These are phyloP conservation scores for Colletotrichum nymphaeae DNA, from an alignment of 2,329 filamentous ascomycete genomes.

Conservation along the genomic window DNA sequence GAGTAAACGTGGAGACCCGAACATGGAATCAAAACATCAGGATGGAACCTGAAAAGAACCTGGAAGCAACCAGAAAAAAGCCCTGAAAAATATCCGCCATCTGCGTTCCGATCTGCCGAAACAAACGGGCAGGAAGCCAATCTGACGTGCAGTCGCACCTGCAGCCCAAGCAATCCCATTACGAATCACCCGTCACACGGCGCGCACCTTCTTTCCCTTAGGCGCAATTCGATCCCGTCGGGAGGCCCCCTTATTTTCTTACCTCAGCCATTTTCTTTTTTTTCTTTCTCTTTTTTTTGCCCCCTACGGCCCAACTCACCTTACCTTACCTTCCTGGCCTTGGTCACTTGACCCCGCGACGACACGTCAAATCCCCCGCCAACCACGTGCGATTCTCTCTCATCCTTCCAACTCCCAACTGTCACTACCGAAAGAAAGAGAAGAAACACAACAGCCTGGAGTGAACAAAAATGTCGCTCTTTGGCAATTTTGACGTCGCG, in stretches of 20 bases:
- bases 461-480: constrained; percentile 16
- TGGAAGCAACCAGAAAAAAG: neutral
- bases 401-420: neutral
- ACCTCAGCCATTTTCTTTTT: neutral
- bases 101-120: constrained; percentile 8
- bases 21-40: neutral
- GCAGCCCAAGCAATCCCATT: constrained; percentile 21
- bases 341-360: constrained; percentile 30
- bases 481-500: constrained; percentile 40
- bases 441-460: neutral
- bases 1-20: too few species aligned
- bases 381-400: neutral
- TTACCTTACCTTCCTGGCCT: neutral
- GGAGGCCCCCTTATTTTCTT: neutral
- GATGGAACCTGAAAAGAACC: neutral
- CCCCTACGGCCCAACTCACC: neutral
- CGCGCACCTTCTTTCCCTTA: neutral
- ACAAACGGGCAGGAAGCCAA: constrained; percentile 12
- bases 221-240: too few species aligned
- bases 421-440: constrained; percentile 18
- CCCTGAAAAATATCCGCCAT: neutral
- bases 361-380: neutral
- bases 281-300: constrained; percentile 4
- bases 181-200: constrained; percentile 27
- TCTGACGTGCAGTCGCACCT: constrained; percentile 26